phyloP scores from a whole-genome alignment of 805 yeast genomes.

The Cyberlindnera maritima region DNA sequence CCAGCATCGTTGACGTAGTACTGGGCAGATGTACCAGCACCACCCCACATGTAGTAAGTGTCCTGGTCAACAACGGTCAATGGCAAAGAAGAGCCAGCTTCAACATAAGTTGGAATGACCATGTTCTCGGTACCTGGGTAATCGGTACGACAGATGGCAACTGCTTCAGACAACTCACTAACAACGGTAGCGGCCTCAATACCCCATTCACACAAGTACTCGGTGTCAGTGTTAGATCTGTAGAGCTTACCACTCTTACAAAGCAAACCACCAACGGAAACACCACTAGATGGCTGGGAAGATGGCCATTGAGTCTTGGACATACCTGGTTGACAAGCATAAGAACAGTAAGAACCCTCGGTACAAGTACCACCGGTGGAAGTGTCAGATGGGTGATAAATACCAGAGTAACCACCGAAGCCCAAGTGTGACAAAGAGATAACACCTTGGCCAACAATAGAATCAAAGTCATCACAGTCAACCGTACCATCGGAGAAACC shows the following conservation, averaged over 20 bases:
- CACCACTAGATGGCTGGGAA: conserved; percentile 81
- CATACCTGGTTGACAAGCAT: conserved; percentile 98
- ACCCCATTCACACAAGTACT: conserved; percentile 89
- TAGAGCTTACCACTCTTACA: conserved; percentile 82
- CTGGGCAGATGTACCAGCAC: conserved; percentile 85
- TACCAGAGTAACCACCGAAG: conserved; percentile 82
- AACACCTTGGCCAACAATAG: conserved; percentile 70
- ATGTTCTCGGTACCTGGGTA: conserved; percentile 99
- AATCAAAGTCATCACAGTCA: conserved; percentile 68
- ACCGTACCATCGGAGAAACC: conserved; percentile 69
- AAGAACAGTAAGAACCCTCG: conserved; percentile 94
- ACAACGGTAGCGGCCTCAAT: conserved; percentile 63
- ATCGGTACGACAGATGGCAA: conserved; percentile 96
- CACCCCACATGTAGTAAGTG: conserved; percentile 78
- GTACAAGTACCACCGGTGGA: conserved; percentile 64
- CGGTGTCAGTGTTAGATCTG: conserved; percentile 65
- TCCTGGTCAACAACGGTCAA: conserved; percentile 79
- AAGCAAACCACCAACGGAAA: conserved; percentile 86
- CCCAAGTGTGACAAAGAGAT: conserved; percentile 68
- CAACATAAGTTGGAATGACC: conserved; percentile 88
- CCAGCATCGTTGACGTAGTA: conserved; percentile 98
- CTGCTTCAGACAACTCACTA: conserved; percentile 57
- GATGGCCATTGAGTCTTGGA: conserved; percentile 98
- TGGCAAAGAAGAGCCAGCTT: conserved; percentile 61
- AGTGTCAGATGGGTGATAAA: conserved; percentile 52